These are phyloP conservation scores for Cicer judaicum DNA, from an alignment of 306 rosid genomes.

Conservation along the genomic window DNA sequence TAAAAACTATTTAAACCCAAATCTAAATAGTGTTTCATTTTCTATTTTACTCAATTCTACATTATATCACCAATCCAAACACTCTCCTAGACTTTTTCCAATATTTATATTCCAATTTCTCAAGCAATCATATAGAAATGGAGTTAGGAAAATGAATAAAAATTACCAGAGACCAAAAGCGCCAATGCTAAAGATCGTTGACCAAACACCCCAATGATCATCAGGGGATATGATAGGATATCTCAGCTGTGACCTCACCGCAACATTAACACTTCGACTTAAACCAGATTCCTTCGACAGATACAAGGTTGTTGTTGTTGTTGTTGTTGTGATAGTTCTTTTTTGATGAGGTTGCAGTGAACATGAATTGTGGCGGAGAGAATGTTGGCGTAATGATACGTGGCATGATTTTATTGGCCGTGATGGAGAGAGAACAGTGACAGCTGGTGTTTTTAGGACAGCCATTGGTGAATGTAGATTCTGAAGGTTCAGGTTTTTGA, in stretches of 20 bases:
- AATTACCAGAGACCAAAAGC: slow-evolving; percentile 48
- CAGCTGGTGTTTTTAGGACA: slow-evolving; percentile 5
- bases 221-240: slow-evolving; percentile 41
- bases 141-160: neutral
- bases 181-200: slow-evolving; percentile 47
- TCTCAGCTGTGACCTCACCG: slow-evolving; percentile 45
- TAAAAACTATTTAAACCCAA: too few species aligned
- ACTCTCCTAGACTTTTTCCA: too few species aligned
- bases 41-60: too few species aligned
- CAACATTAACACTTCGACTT: slow-evolving; percentile 12
- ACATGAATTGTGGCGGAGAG: slow-evolving; percentile 18
- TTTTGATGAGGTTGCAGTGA: neutral
- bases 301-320: slow-evolving; percentile 20
- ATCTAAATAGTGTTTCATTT: too few species aligned
- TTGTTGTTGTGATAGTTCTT: neutral
- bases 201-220: slow-evolving; percentile 53
- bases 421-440: slow-evolving; percentile 14
- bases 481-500: too few species aligned
- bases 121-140: neutral
- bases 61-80: too few species aligned
- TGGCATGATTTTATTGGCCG: slow-evolving; percentile 9
- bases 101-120: neutral
- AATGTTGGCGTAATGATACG: neutral
- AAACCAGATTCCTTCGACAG: slow-evolving; percentile 24
- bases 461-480: slow-evolving; percentile 38